Evolutionary conservation across 2,329 filamentous ascomycete species (phyloP), one percentile per base, ranked within the genome.

Genomic region (Coniella vitis): DNA sequence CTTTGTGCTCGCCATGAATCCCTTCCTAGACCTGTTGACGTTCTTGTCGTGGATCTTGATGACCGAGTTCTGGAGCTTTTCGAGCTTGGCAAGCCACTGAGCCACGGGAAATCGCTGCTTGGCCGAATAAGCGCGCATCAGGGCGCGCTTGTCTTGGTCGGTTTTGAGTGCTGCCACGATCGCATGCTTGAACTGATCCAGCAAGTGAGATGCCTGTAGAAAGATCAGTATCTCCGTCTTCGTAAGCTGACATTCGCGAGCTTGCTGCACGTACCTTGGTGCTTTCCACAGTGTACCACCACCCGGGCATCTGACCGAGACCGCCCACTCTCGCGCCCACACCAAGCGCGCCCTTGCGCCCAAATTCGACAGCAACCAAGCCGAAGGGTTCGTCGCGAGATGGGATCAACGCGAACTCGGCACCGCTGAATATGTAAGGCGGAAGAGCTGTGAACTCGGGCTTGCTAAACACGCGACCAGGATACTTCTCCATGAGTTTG

Each of bases 361-460:
- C 81, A 52, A 84, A 84, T 55, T 84, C 81, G 34, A 84, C 81
- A 36, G 81, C 82, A 8, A 86, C 82, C 20, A 85, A 68, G 44
- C 82, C 82, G 56, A 85, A 86, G 1, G 82, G 82, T 63, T 86
- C 82, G 59, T 86, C 82, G 57, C 82, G 74, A n/a, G 79, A 84
- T 5, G 82, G 82, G 53, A 86, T 86, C 25, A 86, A 66, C 12
- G 81, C 81, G 53, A 85, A 85, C 43, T 86, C 82, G 9, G 82
- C 81, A 21, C 82, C 82, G 38, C 74, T 79, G 64, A 84, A 85
- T 58, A 85, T 79, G 61, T 74, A 84, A 0, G 79, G 77, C 13
- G 82, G 82, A 3, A 85, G 68, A 7, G 78, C 73, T 0, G 81
- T 85, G 62, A 85, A 86, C 60, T 84, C 78, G 5, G 82, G 82